Base-by-base conservation (phyloP, 768 basidiomycete species). In the Naganishia vaughanmartiniae region DNA sequence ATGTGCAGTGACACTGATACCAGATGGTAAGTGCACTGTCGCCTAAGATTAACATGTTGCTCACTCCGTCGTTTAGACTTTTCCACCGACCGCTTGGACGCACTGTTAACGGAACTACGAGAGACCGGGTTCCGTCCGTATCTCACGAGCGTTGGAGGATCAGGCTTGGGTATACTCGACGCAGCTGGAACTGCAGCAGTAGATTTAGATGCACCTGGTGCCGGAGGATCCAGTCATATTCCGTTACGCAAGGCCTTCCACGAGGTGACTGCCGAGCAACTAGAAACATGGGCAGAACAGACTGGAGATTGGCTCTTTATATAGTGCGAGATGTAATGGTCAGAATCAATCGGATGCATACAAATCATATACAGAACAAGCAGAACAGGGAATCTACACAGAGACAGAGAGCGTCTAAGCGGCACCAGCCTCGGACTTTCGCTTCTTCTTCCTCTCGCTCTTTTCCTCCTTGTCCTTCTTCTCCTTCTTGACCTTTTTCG, bases 1-100 rank as follows among this genome's bases (percentile, higher is more conserved):
- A n/a, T 98, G 96, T 78, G 89, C 93, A 5, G 92, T 98, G 34
- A 95, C 94, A 15, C 86, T 98, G 42, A 85, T 99, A 65, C 96
- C 96, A 65, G 93, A 97, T 83, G 87, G 95, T 94, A 74, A 74
- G 89, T 83, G 9, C 0, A 1, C 31, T 39, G 45, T 55, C 28
- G 65, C 33, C 51, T 12, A 24, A 17, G 33, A 6, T 57, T 10
- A 9, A 24, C 9, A 39, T 11, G 34, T 11, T 26, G 19, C 42
- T 7, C 36, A 31, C 31, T 39, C 33, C 33, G 19, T 21, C 17
- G 31, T 36, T 34, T 24, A 53, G 54, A 68, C 67, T 55, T 45
- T 56, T 56, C 56, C 15, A 21, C 46, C 24, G 57, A 48, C 12
- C 7, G 11, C 26, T 69, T 34, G 31, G 28, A 51, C 65, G n/a